phyloP scores from a whole-genome alignment of 1,284 basidiomycete species.

The Pterulicium gracile region DNA sequence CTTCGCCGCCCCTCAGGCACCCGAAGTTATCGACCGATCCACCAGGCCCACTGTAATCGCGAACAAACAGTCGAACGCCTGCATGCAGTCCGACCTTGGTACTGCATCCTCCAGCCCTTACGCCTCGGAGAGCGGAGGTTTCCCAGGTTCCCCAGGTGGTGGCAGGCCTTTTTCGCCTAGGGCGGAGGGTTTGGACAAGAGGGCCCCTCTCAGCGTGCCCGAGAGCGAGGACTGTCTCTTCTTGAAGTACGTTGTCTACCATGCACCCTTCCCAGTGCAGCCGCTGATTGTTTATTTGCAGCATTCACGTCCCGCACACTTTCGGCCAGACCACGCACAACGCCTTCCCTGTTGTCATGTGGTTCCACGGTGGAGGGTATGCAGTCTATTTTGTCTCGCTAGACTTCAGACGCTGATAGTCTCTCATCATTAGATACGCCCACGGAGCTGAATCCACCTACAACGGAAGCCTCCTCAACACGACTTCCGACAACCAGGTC shows the following conservation, averaged over 20 bases:
- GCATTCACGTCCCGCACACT: slow-evolving; percentile 17
- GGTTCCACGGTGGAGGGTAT: slow-evolving; percentile 25
- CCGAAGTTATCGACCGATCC: slow-evolving; percentile 8
- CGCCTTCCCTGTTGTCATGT: slow-evolving; percentile 22
- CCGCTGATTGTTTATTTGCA: slow-evolving; percentile 6
- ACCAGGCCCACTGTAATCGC: slow-evolving; percentile 14
- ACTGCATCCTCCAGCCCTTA: no score
- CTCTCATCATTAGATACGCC: background rate
- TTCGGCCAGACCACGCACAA: slow-evolving; percentile 10
- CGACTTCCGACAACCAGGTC: slow-evolving; percentile 13
- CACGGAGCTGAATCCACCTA: background rate
- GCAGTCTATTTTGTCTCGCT: background rate
- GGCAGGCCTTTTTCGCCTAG: no score
- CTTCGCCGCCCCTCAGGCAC: slow-evolving; percentile 17
- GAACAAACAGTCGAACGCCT: slow-evolving; percentile 10
- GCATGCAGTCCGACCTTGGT: slow-evolving; percentile 11
- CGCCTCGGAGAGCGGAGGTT: no score
- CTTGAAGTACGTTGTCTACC: slow-evolving; percentile 15
- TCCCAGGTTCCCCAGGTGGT: no score
- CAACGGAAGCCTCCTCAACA: background rate
- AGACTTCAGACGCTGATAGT: background rate
- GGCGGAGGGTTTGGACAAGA: slow-evolving; percentile 1
- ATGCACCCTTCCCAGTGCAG: background rate
- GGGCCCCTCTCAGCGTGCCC: background rate
- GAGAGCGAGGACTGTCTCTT: slow-evolving; percentile 21